A percentile compares a stretch with the other conserved stretches of the same genome.
phyloP scores from a whole-genome alignment of 768 basidiomycete genomes.

The Leccinum pellstonianum region DNA sequence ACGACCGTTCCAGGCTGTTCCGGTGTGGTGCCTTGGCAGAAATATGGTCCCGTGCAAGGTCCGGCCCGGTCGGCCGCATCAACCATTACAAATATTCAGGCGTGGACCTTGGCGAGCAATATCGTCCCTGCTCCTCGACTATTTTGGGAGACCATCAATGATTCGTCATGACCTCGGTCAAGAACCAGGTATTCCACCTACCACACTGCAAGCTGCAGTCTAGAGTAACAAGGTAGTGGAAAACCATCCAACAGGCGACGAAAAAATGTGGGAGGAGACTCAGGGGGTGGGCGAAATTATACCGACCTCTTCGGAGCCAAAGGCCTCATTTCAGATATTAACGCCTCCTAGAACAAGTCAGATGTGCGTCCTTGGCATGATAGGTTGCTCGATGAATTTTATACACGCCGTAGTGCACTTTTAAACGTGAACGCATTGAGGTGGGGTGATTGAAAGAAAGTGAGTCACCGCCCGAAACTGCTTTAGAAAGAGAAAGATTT shows the following conservation, averaged over 20 bases:
- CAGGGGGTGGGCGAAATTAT: background rate
- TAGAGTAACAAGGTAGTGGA: background rate
- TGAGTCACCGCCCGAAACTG: background rate
- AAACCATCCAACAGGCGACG: background rate
- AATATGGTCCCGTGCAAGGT: background rate
- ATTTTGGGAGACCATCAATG: background rate
- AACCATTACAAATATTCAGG: background rate
- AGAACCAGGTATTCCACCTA: background rate
- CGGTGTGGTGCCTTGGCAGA: background rate
- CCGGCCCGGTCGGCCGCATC: background rate
- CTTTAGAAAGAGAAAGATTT: background rate
- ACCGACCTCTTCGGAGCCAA: background rate
- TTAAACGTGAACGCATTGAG: background rate
- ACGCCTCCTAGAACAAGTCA: background rate
- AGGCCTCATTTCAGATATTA: background rate
- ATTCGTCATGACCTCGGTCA: background rate
- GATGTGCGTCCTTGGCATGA: background rate
- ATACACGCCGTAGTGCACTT: background rate
- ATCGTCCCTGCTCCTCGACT: conserved; percentile 9
- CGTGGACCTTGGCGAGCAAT: conserved; percentile 6
- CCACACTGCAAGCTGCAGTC: background rate
- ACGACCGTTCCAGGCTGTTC: background rate
- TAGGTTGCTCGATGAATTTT: background rate
- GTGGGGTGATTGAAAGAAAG: background rate
- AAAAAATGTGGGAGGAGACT: background rate